Conservation (phyloP, 441 rosid species). For the Bocquillonia castaneifolia region DNA sequence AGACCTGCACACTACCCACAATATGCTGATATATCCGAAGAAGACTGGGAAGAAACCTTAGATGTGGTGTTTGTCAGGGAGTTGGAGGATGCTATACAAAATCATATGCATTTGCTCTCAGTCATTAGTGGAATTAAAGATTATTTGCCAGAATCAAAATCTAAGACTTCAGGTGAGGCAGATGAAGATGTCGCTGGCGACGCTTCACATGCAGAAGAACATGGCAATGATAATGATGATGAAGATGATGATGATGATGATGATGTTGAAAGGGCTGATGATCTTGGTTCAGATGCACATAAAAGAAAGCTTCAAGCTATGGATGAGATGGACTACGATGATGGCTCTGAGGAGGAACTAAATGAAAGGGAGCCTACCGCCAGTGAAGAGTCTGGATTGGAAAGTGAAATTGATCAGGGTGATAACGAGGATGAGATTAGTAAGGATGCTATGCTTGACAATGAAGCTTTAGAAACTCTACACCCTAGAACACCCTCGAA, state of each 20-base stretch:
- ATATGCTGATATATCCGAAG: conserved; percentile 38
- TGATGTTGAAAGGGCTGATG: conserved; percentile 57
- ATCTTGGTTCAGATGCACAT: conserved; percentile 82
- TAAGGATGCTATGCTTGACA: conserved; percentile 33
- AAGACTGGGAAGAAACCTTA: conserved; percentile 67
- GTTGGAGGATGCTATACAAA: conserved; percentile 89
- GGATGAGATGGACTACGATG: conserved; percentile 89
- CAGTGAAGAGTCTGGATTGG: conserved; percentile 38
- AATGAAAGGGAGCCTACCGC: conserved; percentile 36
- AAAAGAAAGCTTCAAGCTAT: conserved; percentile 50
- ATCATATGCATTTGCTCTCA: conserved; percentile 54
- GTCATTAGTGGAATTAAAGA: conserved; percentile 72
- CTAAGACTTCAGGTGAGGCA: conserved; percentile 40
- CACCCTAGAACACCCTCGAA: conserved; percentile 22
- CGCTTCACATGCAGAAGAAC: conserved; percentile 30
- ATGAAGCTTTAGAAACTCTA: conserved; percentile 26
- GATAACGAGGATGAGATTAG: conserved; percentile 40
- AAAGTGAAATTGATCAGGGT: conserved; percentile 49
- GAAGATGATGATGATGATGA: conserved; percentile 44
- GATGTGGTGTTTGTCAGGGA: conserved; percentile 54
- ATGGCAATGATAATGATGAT: conserved; percentile 29
- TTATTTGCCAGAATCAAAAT: conserved; percentile 32
- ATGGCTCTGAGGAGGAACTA: conserved; percentile 50
- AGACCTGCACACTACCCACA: conserved; percentile 55
- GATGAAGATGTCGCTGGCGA: conserved; percentile 48